Conservation (phyloP, 352 stramenopile genomes). For the Pythium aquatile region DNA sequence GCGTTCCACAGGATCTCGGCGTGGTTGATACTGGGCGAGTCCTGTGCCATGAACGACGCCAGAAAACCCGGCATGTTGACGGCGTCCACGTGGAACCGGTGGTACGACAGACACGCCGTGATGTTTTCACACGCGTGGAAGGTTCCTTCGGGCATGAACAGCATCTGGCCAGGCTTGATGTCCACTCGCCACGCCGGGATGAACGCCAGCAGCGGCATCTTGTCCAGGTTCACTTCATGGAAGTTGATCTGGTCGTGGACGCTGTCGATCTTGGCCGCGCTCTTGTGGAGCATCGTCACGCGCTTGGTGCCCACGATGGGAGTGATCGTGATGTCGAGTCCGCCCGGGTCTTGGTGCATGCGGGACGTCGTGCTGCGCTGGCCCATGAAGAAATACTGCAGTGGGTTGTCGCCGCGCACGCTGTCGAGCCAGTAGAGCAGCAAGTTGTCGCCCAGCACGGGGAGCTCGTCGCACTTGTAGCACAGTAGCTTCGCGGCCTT, state of each 20-base stretch:
- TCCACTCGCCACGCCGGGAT: conserved; percentile 84
- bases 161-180: conserved; percentile 91
- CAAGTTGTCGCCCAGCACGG: conserved; percentile 91
- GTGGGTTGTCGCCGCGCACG: conserved; percentile 83
- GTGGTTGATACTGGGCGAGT: conserved; percentile 90
- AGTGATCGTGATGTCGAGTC: conserved; percentile 92
- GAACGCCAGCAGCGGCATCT: conserved; percentile 86
- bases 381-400: conserved; percentile 97
- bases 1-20: conserved; percentile 94
- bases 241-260: conserved; percentile 82
- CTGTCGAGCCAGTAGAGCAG: conserved; percentile 91
- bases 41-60: conserved; percentile 85
- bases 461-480: conserved; percentile 84
- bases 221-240: conserved; percentile 80
- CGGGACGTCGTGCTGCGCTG: conserved; percentile 84
- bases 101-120: conserved; percentile 93
- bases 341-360: conserved; percentile 90
- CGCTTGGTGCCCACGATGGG: conserved; percentile 89
- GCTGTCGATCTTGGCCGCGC: conserved; percentile 81
- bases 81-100: conserved; percentile 91
- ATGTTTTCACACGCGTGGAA: conserved; percentile 92
- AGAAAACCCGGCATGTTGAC: conserved; percentile 92
- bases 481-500: conserved; percentile 74
- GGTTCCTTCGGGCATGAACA: conserved; percentile 92
- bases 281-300: conserved; percentile 70